Evolutionary conservation across 169 alveolate genomes (phyloP).

Genomic region (Plasmodium berghei): DNA sequence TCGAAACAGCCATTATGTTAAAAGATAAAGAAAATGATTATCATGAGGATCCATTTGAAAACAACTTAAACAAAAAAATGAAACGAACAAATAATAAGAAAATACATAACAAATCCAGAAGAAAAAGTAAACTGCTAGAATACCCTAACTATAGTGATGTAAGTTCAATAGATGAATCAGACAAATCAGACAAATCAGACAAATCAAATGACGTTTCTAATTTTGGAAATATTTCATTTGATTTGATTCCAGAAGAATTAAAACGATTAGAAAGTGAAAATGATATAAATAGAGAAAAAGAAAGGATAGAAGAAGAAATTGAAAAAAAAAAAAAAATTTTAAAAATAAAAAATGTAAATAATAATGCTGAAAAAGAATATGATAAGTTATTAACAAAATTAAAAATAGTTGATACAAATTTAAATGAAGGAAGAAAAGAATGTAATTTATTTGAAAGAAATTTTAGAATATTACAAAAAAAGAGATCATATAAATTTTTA

Average conservation of each 20-base stretch:
- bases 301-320: conserved; percentile 77
- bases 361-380: conserved; percentile 66
- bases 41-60: not conserved
- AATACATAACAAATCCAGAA: not conserved
- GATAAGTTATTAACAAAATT: conserved; percentile 26
- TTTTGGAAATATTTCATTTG: conserved; percentile 65
- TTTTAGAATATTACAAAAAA: conserved; percentile 79
- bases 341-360: conserved; percentile 47
- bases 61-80: not conserved
- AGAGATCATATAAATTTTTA: conserved; percentile 80
- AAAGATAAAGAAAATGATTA: not conserved
- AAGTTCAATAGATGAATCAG: not conserved
- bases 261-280: conserved; percentile 76
- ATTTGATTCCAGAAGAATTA: conserved; percentile 61
- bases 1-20: not conserved
- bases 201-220: conserved; percentile 7
- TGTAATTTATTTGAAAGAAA: conserved; percentile 79
- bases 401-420: conserved; percentile 25
- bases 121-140: conserved; percentile 23
- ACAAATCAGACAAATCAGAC: not conserved
- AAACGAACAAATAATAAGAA: not conserved
- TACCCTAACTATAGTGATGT: not conserved
- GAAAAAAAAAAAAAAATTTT: conserved; percentile 58
- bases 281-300: conserved; percentile 74
- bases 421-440: conserved; percentile 68